A percentile compares a stretch with the other conserved stretches of the same genome.
Evolutionary conservation across 306 rosid genomes (phyloP).

Genomic region (Quercus mongolica): DNA sequence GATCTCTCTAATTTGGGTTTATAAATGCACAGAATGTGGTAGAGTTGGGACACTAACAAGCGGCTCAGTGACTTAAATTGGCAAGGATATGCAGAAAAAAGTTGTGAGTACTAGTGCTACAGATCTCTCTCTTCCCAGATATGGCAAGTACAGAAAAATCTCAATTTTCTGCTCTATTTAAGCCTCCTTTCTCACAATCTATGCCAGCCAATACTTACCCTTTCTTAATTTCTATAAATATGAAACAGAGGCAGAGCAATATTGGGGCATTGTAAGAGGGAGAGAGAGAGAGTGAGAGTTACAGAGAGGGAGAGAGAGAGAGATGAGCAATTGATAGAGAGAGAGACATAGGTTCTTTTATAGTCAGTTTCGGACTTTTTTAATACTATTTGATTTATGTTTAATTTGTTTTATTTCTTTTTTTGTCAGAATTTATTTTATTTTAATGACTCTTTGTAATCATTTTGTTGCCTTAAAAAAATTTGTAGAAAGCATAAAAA

Average conservation of each 20-base stretch:
- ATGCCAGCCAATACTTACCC: slow-evolving; percentile 31
- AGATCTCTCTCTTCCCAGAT: slow-evolving; percentile 23
- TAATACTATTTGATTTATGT: slow-evolving; percentile 14
- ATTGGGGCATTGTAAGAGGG: slow-evolving; percentile 26
- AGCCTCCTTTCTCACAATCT: slow-evolving; percentile 11
- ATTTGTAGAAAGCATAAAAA: background rate
- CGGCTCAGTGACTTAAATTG: background rate
- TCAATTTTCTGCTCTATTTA: background rate
- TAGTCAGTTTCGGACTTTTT: slow-evolving; percentile 34
- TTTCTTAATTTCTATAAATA: background rate
- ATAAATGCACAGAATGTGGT: background rate
- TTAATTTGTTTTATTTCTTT: background rate
- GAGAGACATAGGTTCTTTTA: slow-evolving; percentile 40
- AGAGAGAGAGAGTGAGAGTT: slow-evolving; percentile 14
- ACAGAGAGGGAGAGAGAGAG: background rate
- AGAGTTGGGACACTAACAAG: background rate
- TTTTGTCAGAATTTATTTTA: slow-evolving; percentile 5
- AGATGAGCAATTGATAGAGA: slow-evolving; percentile 18
- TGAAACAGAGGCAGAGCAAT: slow-evolving; percentile 35
- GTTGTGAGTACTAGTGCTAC: background rate
- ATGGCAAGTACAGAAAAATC: background rate
- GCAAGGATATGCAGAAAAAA: background rate
- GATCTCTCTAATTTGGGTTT: slow-evolving; percentile 2
- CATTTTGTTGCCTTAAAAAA: background rate
- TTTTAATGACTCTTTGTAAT: background rate